These are phyloP conservation scores for Amanita polypyramis DNA, from an alignment of 768 basidiomycete genomes.

Conservation along the genomic window DNA sequence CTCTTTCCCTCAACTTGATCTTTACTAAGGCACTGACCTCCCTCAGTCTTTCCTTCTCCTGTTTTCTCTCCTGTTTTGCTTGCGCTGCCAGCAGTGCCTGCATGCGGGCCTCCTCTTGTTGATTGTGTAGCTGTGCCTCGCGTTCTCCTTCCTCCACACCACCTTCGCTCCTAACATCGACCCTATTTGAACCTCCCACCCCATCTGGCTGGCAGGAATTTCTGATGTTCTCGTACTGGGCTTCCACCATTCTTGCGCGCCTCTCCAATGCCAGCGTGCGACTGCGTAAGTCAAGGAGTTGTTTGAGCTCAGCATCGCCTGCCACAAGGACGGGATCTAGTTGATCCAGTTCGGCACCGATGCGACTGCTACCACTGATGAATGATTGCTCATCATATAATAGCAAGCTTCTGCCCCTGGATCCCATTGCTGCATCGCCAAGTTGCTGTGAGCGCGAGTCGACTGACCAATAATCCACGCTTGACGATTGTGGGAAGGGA, in stretches of 20 bases:
- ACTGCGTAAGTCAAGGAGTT: slow-evolving; percentile 3
- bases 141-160: neutral
- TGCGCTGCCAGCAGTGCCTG: slow-evolving; percentile 4
- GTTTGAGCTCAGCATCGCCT: slow-evolving; percentile 1
- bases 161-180: neutral
- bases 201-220: neutral
- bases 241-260: slow-evolving; percentile 5
- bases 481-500: neutral
- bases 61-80: slow-evolving; percentile 4
- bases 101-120: slow-evolving; percentile 7
- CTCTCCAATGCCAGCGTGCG: slow-evolving; percentile 4
- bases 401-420: neutral
- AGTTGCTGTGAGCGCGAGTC: neutral
- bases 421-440: neutral
- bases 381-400: neutral
- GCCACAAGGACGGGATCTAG: slow-evolving; percentile 4
- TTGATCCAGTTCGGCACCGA: slow-evolving; percentile 2
- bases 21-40: slow-evolving; percentile 5
- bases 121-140: neutral
- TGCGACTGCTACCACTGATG: neutral
- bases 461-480: neutral
- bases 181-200: neutral
- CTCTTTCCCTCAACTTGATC: slow-evolving; percentile 5
- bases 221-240: slow-evolving; percentile 5
- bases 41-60: slow-evolving; percentile 3